A percentile compares a stretch with the other conserved stretches of the same genome.
Evolutionary conservation across 2,329 filamentous ascomycete genomes (phyloP).

Genomic region (Colletotrichum scovillei): DNA sequence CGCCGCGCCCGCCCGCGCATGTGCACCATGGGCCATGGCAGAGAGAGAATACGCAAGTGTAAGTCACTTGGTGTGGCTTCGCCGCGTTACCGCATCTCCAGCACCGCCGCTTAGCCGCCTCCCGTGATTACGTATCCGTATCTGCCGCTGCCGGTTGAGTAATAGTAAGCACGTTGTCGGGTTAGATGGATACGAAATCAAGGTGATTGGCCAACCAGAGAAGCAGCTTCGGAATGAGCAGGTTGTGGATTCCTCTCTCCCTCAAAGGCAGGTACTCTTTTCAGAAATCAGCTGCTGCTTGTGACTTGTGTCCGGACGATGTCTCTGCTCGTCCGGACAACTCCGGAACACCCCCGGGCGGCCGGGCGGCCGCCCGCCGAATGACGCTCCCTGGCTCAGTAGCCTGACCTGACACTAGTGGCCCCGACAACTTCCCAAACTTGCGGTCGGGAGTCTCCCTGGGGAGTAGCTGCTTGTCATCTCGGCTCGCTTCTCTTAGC

Average conservation of each 20-base stretch:
- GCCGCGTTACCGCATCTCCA: neutral
- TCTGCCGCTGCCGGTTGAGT: neutral
- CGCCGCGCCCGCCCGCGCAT: neutral
- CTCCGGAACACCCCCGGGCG: neutral
- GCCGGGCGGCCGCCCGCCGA: neutral
- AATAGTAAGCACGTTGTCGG: neutral
- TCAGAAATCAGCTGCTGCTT: neutral
- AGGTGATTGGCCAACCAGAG: neutral
- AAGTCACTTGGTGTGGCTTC: neutral
- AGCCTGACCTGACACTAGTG: neutral
- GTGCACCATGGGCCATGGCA: neutral
- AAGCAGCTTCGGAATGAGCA: neutral
- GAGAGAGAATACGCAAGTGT: neutral
- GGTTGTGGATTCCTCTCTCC: neutral
- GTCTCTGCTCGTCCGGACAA: neutral
- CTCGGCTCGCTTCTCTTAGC: neutral
- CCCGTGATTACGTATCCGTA: neutral
- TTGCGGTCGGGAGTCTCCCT: neutral
- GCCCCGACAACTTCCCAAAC: neutral
- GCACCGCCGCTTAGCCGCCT: neutral
- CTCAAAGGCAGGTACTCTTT: neutral
- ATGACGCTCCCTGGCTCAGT: neutral
- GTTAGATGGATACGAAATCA: neutral
- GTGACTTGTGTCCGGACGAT: neutral
- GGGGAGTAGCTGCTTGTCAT: neutral